A percentile compares a stretch with the other conserved stretches of the same genome.
phyloP scores from a whole-genome alignment of 2,329 filamentous ascomycete genomes.

The Didymella segeticola region DNA sequence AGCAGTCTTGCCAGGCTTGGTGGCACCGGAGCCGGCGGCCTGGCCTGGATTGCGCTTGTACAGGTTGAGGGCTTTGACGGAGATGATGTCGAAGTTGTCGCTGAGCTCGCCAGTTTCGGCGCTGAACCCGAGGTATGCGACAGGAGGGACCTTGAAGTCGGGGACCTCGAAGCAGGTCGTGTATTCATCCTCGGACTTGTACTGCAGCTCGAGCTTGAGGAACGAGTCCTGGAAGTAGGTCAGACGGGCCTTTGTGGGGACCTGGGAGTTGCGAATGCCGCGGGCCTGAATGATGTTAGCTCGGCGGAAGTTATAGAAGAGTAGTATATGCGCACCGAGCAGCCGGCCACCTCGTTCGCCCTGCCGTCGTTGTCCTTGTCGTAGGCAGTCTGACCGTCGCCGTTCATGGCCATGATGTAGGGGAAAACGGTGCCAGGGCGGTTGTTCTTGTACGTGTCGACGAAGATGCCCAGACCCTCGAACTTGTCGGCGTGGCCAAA shows the following conservation, averaged over 20 bases:
- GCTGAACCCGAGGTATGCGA: constrained; percentile 70
- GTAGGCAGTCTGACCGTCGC: constrained; percentile 86
- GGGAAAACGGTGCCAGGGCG: constrained; percentile 93
- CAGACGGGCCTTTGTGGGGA: constrained; percentile 82
- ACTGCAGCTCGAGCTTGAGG: constrained; percentile 88
- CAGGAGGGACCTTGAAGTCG: constrained; percentile 75
- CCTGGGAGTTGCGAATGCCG: constrained; percentile 76
- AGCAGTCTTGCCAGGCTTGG: constrained; percentile 26
- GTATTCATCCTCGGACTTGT: constrained; percentile 91
- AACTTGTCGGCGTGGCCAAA: constrained; percentile 90
- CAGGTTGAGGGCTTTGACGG: constrained; percentile 83
- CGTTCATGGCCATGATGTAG: constrained; percentile 98
- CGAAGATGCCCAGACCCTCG: constrained; percentile 91
- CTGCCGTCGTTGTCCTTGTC: constrained; percentile 96
- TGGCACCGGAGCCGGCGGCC: constrained; percentile 23
- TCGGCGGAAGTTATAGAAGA: too few relatives aligned
- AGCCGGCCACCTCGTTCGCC: constrained; percentile 88
- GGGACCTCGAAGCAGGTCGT: constrained; percentile 80
- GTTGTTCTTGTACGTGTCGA: constrained; percentile 99
- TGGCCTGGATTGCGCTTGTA: constrained; percentile 64
- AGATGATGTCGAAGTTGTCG: constrained; percentile 97
- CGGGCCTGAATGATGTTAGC: constrained; percentile 64
- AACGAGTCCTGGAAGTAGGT: constrained; percentile 98
- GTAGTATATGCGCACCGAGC: constrained; percentile 67
- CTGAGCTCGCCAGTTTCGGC: constrained; percentile 94